Conservation (phyloP, 2,329 filamentous ascomycete genomes). For the Cladophialophora yegresii region DNA sequence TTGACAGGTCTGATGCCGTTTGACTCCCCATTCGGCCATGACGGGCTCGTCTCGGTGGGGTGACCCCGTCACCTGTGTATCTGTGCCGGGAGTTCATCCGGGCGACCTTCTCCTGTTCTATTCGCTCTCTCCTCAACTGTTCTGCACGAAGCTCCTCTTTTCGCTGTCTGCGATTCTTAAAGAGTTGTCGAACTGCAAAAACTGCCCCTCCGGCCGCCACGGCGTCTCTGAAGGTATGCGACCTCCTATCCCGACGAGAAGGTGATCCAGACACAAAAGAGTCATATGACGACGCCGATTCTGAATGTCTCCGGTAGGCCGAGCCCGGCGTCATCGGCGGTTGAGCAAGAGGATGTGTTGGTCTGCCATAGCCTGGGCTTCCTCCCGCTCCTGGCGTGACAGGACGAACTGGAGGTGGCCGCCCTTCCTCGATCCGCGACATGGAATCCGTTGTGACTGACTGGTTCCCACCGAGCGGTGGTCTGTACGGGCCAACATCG, state of each 20-base stretch:
- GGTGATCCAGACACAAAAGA: constrained; percentile 44
- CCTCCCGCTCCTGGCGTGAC: constrained; percentile 41
- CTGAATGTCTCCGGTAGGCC: constrained; percentile 23
- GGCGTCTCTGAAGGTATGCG: constrained; percentile 59
- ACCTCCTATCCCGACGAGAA: constrained; percentile 44
- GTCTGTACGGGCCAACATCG: constrained; percentile 56
- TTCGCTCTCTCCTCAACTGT: constrained; percentile 53
- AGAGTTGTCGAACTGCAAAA: constrained; percentile 58
- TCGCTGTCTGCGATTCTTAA: constrained; percentile 60
- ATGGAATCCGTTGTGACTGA: constrained; percentile 51
- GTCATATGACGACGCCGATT: constrained; percentile 44
- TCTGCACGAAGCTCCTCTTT: constrained; percentile 63
- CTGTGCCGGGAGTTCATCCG: constrained; percentile 60
- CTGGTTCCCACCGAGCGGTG: constrained; percentile 52
- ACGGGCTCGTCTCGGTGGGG: constrained; percentile 36
- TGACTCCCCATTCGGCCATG: constrained; percentile 34
- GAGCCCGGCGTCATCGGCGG: constrained; percentile 38
- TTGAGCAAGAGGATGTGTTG: constrained; percentile 39
- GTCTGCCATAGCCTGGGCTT: constrained; percentile 38
- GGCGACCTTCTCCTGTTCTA: constrained; percentile 56
- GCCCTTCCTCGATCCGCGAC: constrained; percentile 55
- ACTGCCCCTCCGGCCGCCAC: constrained; percentile 69
- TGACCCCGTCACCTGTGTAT: constrained; percentile 69
- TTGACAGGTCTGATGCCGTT: constrained; percentile 35
- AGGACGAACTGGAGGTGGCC: constrained; percentile 54